A percentile compares a stretch with the other conserved stretches of the same genome.
Conservation (phyloP, 1,139 yeast genomes). For the Eremothecium gossypii region DNA sequence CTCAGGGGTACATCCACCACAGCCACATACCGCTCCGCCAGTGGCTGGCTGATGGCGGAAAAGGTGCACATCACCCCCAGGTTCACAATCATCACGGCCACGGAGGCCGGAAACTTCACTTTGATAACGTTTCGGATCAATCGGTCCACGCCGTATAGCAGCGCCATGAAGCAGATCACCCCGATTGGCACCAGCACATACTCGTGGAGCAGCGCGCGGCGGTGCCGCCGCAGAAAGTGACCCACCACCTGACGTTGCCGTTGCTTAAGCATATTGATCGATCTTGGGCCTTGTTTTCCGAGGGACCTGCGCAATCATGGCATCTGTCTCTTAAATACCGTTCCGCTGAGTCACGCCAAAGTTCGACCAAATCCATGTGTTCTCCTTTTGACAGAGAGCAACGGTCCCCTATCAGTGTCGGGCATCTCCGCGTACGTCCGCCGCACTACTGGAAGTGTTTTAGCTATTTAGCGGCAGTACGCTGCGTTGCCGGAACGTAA, state of each 20-base stretch:
- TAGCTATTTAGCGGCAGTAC: too few species aligned
- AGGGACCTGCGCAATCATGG: too few species aligned
- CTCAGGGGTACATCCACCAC: conserved; percentile 57
- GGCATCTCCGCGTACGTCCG: too few species aligned
- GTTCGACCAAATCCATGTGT: too few species aligned
- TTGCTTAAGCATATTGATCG: neutral
- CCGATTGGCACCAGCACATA: conserved; percentile 35
- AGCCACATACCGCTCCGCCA: conserved; percentile 36
- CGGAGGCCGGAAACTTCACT: conserved; percentile 64
- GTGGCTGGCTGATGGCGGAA: conserved; percentile 28
- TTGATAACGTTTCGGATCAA: conserved; percentile 40
- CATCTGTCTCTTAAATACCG: too few species aligned
- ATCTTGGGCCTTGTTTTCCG: too few species aligned
- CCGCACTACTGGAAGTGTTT: too few species aligned
- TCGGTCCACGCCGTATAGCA: conserved; percentile 58
- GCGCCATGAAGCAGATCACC: conserved; percentile 31
- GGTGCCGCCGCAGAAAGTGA: conserved; percentile 10
- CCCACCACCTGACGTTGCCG: neutral
- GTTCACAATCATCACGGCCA: conserved; percentile 61
- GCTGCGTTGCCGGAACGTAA: too few species aligned
- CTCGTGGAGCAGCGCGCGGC: conserved; percentile 18
- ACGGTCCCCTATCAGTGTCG: too few species aligned
- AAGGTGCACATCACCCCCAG: conserved; percentile 37
- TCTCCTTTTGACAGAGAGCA: too few species aligned
- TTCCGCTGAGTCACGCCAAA: too few species aligned